These are phyloP conservation scores for Wickerhamomyces bisporus DNA, from an alignment of 805 yeast genomes.

Conservation along the genomic window DNA sequence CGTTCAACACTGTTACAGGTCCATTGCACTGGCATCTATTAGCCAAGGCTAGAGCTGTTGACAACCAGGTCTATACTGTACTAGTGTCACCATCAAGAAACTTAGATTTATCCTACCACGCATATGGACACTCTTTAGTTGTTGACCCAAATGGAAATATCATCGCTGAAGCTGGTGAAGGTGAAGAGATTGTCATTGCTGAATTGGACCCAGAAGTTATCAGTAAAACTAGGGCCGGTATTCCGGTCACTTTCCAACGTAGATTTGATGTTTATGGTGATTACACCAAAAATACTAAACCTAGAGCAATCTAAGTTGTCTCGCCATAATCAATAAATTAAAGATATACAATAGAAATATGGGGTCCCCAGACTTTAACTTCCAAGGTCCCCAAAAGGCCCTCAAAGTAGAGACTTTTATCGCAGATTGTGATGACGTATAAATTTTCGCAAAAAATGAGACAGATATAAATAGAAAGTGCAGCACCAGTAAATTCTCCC, in stretches of 20 bases:
- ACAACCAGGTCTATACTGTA: conserved; percentile 67
- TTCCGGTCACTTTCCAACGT: conserved; percentile 68
- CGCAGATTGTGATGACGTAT: too few species aligned
- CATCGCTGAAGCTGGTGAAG: conserved; percentile 74
- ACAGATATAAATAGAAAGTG: too few species aligned
- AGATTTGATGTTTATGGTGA: conserved; percentile 53
- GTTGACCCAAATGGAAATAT: conserved; percentile 62
- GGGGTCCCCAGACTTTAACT: too few species aligned
- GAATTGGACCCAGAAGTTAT: conserved; percentile 62
- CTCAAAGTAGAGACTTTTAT: too few species aligned
- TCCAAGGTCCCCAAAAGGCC: too few species aligned
- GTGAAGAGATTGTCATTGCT: conserved; percentile 70
- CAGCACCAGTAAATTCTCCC: too few species aligned
- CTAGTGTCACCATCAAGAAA: conserved; percentile 91
- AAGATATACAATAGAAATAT: too few species aligned
- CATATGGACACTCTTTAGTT: conserved; percentile 64
- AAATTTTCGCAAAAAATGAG: neutral
- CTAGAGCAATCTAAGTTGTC: conserved; percentile 12
- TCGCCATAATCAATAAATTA: too few species aligned
- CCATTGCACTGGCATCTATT: conserved; percentile 81
- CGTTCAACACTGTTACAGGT: conserved; percentile 83
- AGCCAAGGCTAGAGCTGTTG: conserved; percentile 71
- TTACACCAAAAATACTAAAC: conserved; percentile 16
- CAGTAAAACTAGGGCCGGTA: conserved; percentile 52
- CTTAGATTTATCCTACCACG: conserved; percentile 48